Percentiles rank a stretch among this genome's conserved stretches.
Evolutionary conservation across 164 flowering plant species (phyloP).

Genomic region (Macadamia tetraphylla): DNA sequence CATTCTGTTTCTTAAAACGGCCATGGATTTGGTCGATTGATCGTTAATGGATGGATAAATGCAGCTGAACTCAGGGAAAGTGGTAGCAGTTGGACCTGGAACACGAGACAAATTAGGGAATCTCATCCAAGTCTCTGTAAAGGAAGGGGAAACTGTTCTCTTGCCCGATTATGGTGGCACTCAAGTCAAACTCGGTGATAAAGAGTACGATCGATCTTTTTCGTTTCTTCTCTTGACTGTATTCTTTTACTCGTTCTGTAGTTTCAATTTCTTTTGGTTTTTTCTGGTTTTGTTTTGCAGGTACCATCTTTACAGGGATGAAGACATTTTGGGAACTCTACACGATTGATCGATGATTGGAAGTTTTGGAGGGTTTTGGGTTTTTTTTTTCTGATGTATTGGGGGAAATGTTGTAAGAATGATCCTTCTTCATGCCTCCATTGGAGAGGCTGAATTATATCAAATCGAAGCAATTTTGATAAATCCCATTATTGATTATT

Average conservation of each 20-base stretch:
- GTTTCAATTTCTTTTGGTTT: background rate
- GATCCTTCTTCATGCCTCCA: no score
- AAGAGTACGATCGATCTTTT: slow-evolving; percentile 32
- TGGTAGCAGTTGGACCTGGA: slow-evolving; percentile 24
- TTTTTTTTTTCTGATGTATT: no score
- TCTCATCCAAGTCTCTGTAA: slow-evolving; percentile 22
- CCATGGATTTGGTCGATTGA: background rate
- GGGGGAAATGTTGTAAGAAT: no score
- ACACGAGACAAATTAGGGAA: slow-evolving; percentile 14
- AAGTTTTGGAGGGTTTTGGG: no score
- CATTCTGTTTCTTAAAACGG: background rate
- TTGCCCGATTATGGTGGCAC: slow-evolving; percentile 65
- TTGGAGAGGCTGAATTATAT: no score
- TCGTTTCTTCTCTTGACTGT: background rate
- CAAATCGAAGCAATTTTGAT: no score
- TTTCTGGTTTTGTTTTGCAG: background rate
- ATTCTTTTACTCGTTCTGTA: background rate
- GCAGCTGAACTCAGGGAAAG: slow-evolving; percentile 34
- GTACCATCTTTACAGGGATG: background rate
- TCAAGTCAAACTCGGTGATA: slow-evolving; percentile 53
- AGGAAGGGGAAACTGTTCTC: slow-evolving; percentile 61
- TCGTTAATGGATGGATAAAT: background rate
- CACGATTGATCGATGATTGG: background rate
- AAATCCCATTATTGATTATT: no score
- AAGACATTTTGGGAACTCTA: background rate